Evolutionary conservation across 176 grass and related monocot species (phyloP).

Genomic region (Pontederia paniculata): DNA sequence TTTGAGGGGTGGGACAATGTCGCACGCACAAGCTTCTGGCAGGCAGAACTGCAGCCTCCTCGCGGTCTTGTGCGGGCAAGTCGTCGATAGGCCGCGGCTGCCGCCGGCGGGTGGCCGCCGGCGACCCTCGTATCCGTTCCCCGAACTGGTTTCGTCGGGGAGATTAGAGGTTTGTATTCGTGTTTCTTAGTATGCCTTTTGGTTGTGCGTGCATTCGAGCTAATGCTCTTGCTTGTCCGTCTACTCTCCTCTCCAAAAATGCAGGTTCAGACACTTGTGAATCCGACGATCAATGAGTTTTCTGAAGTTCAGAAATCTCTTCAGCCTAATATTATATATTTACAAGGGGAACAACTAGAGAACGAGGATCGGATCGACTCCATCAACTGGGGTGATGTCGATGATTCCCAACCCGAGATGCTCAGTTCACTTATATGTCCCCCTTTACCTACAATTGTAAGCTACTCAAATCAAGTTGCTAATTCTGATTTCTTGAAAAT

Average conservation of each 20-base stretch:
- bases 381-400: constrained; percentile 39
- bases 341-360: constrained; percentile 46
- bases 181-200: background rate
- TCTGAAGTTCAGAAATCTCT: constrained; percentile 27
- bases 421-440: constrained; percentile 35
- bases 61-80: constrained; percentile 38
- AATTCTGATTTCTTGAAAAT: background rate
- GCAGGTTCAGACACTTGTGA: constrained; percentile 58
- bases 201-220: background rate
- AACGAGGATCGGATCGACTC: constrained; percentile 50
- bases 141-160: constrained; percentile 36
- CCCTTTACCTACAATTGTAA: constrained; percentile 58
- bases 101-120: no score
- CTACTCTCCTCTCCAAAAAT: background rate
- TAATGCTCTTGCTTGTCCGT: background rate
- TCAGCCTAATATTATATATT: constrained; percentile 43
- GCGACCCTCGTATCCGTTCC: constrained; percentile 31
- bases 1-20: constrained; percentile 20
- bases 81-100: constrained; percentile 19
- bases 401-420: constrained; percentile 34
- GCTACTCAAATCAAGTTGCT: background rate
- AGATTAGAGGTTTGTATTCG: constrained; percentile 33
- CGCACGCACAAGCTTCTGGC: constrained; percentile 18
- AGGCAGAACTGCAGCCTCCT: constrained; percentile 28
- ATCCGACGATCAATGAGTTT: constrained; percentile 48